Percentiles rank a stretch among this genome's conserved stretches.
These are phyloP conservation scores for Aspergillus sclerotiicarbonarius DNA, from an alignment of 495 filamentous ascomycete genomes.

Conservation along the genomic window DNA sequence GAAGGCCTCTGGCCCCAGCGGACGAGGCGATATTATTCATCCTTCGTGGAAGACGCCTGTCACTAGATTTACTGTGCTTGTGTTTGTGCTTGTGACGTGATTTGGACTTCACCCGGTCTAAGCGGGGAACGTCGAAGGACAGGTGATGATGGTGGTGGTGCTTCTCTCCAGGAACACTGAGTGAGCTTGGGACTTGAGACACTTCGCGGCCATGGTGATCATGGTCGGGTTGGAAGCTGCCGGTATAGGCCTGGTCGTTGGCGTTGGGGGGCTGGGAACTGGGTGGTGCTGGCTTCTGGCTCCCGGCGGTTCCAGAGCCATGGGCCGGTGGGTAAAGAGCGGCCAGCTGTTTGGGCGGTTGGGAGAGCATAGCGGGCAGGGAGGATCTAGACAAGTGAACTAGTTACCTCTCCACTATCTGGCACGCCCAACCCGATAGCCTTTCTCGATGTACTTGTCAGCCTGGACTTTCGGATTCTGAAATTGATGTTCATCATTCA, in stretches of 20 bases:
- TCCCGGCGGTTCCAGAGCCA: constrained; percentile 23
- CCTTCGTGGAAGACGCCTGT: constrained; percentile 34
- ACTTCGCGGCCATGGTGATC: constrained; percentile 5
- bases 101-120: constrained; percentile 24
- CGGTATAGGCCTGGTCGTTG: constrained; percentile 12
- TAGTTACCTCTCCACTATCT: constrained; percentile 8
- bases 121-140: constrained; percentile 20
- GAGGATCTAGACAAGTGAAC: constrained; percentile 8
- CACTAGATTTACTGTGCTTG: constrained; percentile 39
- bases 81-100: constrained; percentile 30
- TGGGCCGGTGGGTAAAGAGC: constrained; percentile 29
- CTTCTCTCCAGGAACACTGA: constrained; percentile 9
- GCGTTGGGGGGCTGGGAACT: constrained; percentile 14
- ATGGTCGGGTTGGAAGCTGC: constrained; percentile 4
- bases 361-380: constrained; percentile 12
- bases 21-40: constrained; percentile 41
- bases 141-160: constrained; percentile 18
- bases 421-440: constrained; percentile 10
- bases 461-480: background rate
- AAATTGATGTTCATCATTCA: background rate
- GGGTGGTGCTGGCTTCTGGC: constrained; percentile 8
- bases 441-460: background rate
- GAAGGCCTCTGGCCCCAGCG: constrained; percentile 31
- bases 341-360: constrained; percentile 15
- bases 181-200: background rate